Evolutionary conservation across 2,329 filamentous ascomycete species (phyloP).

Genomic region (Podosphaera xanthii): DNA sequence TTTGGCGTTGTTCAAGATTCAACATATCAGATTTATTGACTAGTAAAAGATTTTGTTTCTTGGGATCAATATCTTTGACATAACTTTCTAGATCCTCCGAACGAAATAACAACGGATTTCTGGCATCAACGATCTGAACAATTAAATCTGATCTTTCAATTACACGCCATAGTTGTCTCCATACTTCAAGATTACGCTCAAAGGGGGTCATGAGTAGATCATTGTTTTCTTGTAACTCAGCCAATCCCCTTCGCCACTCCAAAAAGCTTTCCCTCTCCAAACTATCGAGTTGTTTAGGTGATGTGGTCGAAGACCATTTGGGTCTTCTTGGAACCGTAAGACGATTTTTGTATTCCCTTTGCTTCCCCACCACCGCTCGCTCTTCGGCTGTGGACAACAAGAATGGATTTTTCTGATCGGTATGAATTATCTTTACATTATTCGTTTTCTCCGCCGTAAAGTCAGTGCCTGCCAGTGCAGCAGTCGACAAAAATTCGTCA

Average conservation of each 20-base stretch:
- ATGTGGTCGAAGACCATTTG: constrained; percentile 69
- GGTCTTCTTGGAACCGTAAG: constrained; percentile 81
- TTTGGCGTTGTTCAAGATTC: constrained; percentile 57
- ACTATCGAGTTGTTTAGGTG: constrained; percentile 56
- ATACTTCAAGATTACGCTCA: constrained; percentile 90
- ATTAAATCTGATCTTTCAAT: constrained; percentile 90
- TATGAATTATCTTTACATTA: constrained; percentile 96
- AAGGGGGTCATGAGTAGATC: constrained; percentile 95
- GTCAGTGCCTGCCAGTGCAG: constrained; percentile 91
- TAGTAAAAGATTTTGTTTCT: constrained; percentile 74
- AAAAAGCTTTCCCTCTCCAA: constrained; percentile 63
- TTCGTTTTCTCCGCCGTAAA: constrained; percentile 98
- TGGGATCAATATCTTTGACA: constrained; percentile 73
- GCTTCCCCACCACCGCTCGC: constrained; percentile 52
- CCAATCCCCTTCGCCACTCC: constrained; percentile 72
- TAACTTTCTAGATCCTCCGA: constrained; percentile 85
- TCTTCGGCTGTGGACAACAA: constrained; percentile 72
- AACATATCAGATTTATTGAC: constrained; percentile 99
- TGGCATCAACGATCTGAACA: constrained; percentile 93
- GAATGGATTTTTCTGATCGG: constrained; percentile 88
- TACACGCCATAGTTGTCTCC: constrained; percentile 93
- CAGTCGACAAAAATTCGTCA: constrained; percentile 89
- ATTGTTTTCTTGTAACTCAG: constrained; percentile 80
- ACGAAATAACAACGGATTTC: constrained; percentile 82
- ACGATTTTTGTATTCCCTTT: constrained; percentile 53